phyloP scores from a whole-genome alignment of 306 rosid genomes.

The Dalbergia cochinchinensis region DNA sequence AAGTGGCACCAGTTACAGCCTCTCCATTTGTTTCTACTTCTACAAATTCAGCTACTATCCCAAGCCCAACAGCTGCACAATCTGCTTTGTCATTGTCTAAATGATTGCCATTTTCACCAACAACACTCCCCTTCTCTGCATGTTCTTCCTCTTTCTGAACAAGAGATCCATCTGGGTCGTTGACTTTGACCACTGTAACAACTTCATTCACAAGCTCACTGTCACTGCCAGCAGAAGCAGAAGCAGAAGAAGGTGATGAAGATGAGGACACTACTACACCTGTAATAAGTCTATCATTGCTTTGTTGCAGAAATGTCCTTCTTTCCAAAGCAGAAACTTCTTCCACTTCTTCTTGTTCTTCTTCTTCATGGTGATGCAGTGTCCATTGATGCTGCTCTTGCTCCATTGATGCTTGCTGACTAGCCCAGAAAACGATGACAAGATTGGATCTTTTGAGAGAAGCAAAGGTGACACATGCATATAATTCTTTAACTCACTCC shows the following conservation, averaged over 20 bases:
- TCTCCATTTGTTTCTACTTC: constrained; percentile 45
- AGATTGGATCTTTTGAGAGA: constrained; percentile 25
- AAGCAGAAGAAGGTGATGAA: constrained; percentile 31
- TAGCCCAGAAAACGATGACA: constrained; percentile 2
- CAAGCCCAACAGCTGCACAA: constrained; percentile 39
- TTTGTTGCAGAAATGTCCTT: constrained; percentile 26
- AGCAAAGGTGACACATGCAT: neutral
- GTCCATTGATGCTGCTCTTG: constrained; percentile 32
- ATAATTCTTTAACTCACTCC: neutral
- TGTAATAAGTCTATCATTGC: constrained; percentile 3
- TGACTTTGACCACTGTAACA: constrained; percentile 1
- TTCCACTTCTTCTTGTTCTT: constrained; percentile 12
- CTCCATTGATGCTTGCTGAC: constrained; percentile 45
- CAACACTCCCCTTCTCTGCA: constrained; percentile 8
- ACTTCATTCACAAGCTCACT: constrained; percentile 17
- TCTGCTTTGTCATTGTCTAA: constrained; percentile 9
- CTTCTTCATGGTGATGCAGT: constrained; percentile 34
- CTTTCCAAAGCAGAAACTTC: constrained; percentile 49
- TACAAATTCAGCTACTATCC: constrained; percentile 29
- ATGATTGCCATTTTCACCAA: constrained; percentile 10
- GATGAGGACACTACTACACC: neutral
- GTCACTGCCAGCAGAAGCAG: constrained; percentile 14
- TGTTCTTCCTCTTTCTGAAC: constrained; percentile 41
- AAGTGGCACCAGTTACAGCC: constrained; percentile 10
- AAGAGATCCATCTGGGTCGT: constrained; percentile 24